These are phyloP conservation scores for Breynia disticha DNA, from an alignment of 441 rosid species.

Conservation along the genomic window DNA sequence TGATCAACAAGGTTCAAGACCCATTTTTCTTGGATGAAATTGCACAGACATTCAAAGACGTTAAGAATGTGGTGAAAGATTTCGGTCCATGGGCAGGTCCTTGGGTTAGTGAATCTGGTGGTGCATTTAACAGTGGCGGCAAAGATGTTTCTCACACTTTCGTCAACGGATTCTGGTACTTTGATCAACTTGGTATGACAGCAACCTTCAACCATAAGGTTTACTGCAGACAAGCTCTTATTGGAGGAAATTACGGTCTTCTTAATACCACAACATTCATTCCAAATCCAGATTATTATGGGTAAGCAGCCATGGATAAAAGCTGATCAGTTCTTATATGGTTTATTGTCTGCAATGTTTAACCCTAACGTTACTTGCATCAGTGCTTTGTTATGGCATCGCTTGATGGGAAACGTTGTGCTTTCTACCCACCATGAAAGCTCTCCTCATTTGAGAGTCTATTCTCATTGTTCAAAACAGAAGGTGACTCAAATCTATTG, in stretches of 20 bases:
- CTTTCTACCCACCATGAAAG: conserved; percentile 23
- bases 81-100: conserved; percentile 44
- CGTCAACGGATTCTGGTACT: conserved; percentile 50
- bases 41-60: conserved; percentile 35
- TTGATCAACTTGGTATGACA: conserved; percentile 64
- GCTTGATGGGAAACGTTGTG: conserved; percentile 45
- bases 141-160: conserved; percentile 46
- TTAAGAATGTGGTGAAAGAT: conserved; percentile 6
- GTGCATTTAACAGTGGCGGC: conserved; percentile 70
- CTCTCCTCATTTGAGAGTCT: conserved; percentile 31
- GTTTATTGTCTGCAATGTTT: too few relatives aligned
- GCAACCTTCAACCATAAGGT: conserved; percentile 48
- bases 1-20: conserved; percentile 42
- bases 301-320: conserved; percentile 19
- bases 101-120: conserved; percentile 70
- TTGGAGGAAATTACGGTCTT: conserved; percentile 66
- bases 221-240: conserved; percentile 53
- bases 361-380: too few relatives aligned
- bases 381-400: conserved; percentile 60
- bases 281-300: conserved; percentile 65
- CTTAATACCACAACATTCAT: conserved; percentile 39
- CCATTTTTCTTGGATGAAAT: conserved; percentile 37
- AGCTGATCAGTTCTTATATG: too few relatives aligned
- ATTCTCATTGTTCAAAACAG: conserved; percentile 44
- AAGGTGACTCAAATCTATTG: conserved; percentile 12